Conservation (phyloP, 73 alveolate species). For the Diophrys appendiculata region DNA sequence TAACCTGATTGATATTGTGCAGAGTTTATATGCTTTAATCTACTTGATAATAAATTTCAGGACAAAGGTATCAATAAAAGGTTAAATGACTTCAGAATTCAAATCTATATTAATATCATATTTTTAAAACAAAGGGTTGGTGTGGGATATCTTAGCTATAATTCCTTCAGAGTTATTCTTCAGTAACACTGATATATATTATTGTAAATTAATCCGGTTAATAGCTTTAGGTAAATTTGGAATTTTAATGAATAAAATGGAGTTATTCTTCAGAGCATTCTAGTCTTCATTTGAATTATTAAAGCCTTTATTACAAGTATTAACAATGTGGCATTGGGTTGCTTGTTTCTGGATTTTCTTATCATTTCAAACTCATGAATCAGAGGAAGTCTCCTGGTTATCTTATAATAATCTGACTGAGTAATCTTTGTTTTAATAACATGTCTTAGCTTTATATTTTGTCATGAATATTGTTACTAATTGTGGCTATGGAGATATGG, state of each 20-base stretch:
- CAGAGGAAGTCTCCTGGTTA: background rate
- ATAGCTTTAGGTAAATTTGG: constrained; percentile 16
- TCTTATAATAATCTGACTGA: background rate
- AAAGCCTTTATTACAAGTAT: constrained; percentile 15
- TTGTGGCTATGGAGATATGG: constrained; percentile 50
- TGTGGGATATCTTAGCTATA: constrained; percentile 38
- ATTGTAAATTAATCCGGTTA: constrained; percentile 25
- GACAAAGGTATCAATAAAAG: constrained; percentile 32
- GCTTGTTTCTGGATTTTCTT: constrained; percentile 58
- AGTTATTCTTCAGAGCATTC: constrained; percentile 4
- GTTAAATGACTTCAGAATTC: constrained; percentile 4
- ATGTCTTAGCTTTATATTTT: constrained; percentile 23
- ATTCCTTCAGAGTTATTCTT: constrained; percentile 53
- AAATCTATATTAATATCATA: background rate
- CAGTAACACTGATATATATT: background rate
- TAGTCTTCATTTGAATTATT: constrained; percentile 2
- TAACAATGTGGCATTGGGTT: constrained; percentile 48
- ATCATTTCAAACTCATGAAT: constrained; percentile 5
- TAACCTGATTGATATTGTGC: no score
- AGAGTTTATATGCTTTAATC: no score
- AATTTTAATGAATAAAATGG: constrained; percentile 26
- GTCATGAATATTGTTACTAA: constrained; percentile 53
- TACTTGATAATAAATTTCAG: constrained; percentile 26
- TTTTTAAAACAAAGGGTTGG: constrained; percentile 20
- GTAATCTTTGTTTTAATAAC: background rate